Evolutionary conservation across 2,329 filamentous ascomycete genomes (phyloP), one percentile per base, ranked within the genome.

Genomic region (Pezizomycotina sp.): DNA sequence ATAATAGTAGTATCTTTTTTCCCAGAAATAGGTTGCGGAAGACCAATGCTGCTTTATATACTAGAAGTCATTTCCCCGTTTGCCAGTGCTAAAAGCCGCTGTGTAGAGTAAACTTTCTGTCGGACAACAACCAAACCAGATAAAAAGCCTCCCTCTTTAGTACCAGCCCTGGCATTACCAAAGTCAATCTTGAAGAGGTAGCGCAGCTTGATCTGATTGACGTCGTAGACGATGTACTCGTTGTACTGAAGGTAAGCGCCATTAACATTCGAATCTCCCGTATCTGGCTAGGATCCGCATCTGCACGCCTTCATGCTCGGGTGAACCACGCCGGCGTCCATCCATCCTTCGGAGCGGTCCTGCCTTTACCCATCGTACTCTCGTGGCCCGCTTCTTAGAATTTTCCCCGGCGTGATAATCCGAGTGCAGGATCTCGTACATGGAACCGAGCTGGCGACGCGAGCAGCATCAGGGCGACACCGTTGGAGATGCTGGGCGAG

Each of bases 401-500:
- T 66, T 62, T 4, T 71, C 63, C 0, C 66, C 75, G 0, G 82
- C 82, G 5, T 61, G 57, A 51, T 70, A 81, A 13, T 68, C 68
- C 1, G 69, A 56, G 8, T 60, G 0, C 0, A 58, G 62, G 2
- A 84, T 63, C 48, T 74, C 64, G 40, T 76, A 67, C 60, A 86
- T 73, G 0, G 81, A 80, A 4, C 83, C 82, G 2, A 92, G 65
- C 57, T 83, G 77, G 79, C 81, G 52, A 92, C 82, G 50, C 82
- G 1, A 92, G 71, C 12, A 92, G 65, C 3, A 92, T 62, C 3
- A 92, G 62, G 0, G 74, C 82, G 14, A 73, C 70, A 13, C 70
- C 68, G n/a, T 66, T 68, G n/a, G 75, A 77, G 42, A 61, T 65
- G 46, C 58, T 54, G 0, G 70, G 54, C 34, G 57, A 66, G 54